These are phyloP conservation scores for Xylaria sp. DNA, from an alignment of 2,329 filamentous ascomycete species.

Conservation along the genomic window DNA sequence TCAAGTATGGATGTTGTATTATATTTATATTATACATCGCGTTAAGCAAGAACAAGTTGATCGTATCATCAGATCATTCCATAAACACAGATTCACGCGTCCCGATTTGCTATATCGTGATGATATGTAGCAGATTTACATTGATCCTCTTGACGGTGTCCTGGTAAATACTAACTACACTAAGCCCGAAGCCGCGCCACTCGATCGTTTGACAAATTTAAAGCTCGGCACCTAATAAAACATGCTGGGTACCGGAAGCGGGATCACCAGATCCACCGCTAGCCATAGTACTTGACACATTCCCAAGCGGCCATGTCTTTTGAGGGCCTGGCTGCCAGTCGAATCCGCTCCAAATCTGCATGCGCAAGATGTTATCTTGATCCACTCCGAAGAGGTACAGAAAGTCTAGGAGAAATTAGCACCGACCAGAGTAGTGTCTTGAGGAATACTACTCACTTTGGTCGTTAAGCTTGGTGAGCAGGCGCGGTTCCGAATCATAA, in stretches of 20 bases:
- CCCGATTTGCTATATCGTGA: too few species aligned
- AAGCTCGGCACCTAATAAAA: not conserved
- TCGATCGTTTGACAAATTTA: too few species aligned
- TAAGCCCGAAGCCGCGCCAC: too few species aligned
- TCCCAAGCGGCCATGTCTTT: slow-evolving; percentile 30
- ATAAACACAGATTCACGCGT: too few species aligned
- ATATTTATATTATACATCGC: too few species aligned
- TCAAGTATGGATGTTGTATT: too few species aligned
- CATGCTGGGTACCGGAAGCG: not conserved
- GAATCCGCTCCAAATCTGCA: slow-evolving; percentile 32
- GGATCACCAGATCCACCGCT: not conserved
- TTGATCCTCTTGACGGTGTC: too few species aligned
- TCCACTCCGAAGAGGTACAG: slow-evolving; percentile 31
- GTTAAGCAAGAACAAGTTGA: too few species aligned
- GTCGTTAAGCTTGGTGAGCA: slow-evolving; percentile 17
- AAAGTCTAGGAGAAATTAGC: slow-evolving; percentile 21
- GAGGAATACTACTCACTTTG: slow-evolving; percentile 17
- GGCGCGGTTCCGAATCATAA: slow-evolving; percentile 27
- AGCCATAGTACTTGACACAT: slow-evolving; percentile 21
- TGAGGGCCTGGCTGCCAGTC: slow-evolving; percentile 28
- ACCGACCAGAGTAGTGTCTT: not conserved
- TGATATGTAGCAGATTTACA: too few species aligned
- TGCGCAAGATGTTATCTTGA: not conserved
- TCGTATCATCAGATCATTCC: too few species aligned
- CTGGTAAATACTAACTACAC: too few species aligned